phyloP scores from a whole-genome alignment of 129 eudicot genomes.

The Pittosporum tobira region DNA sequence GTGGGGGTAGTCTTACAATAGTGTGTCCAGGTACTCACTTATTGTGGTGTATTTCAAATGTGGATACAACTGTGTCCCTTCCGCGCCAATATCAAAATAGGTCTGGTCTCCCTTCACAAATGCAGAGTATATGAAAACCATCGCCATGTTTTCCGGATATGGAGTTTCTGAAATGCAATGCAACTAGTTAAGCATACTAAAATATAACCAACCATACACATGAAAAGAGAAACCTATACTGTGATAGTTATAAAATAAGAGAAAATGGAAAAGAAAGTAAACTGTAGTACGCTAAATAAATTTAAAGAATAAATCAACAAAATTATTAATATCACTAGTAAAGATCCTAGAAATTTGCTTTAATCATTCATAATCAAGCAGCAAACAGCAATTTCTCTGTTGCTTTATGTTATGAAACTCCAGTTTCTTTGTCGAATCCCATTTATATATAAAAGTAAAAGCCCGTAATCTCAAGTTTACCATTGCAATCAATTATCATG shows the following conservation, averaged over 20 bases:
- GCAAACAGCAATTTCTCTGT: not conserved
- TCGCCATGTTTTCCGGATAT: constrained; percentile 61
- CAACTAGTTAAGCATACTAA: not conserved
- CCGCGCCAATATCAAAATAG: constrained; percentile 67
- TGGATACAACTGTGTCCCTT: constrained; percentile 70
- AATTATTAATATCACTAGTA: too few relatives aligned
- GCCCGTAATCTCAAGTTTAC: too few relatives aligned
- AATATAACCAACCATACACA: not conserved
- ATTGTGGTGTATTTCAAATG: constrained; percentile 60
- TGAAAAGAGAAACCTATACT: not conserved
- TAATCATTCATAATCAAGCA: not conserved
- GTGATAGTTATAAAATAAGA: not conserved
- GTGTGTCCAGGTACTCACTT: constrained; percentile 42
- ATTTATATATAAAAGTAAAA: too few relatives aligned
- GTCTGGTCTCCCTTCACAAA: constrained; percentile 89
- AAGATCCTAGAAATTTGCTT: not conserved
- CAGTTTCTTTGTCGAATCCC: too few relatives aligned
- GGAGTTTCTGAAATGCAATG: constrained; percentile 51
- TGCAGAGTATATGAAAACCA: constrained; percentile 70
- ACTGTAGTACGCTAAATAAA: not conserved
- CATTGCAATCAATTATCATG: too few relatives aligned
- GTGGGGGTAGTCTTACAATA: too few relatives aligned
- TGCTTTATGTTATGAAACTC: too few relatives aligned
- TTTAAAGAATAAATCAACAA: not conserved
- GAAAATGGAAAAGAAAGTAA: not conserved